These are phyloP conservation scores for Nadsonia starkeyi-henricii DNA, from an alignment of 1,139 yeast species.

Conservation along the genomic window DNA sequence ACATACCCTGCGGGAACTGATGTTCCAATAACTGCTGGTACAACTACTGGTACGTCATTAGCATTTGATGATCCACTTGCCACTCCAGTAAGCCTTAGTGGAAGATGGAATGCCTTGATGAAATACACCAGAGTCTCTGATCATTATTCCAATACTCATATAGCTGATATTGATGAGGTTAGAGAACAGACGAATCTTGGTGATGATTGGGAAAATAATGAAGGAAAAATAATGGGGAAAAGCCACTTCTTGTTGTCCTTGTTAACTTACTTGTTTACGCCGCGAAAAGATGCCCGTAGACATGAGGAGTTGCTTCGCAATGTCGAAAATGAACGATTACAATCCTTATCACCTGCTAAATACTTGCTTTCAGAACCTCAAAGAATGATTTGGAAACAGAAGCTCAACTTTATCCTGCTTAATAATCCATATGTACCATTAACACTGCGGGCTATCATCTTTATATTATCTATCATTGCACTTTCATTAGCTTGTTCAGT, in stretches of 20 bases:
- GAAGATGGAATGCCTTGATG: not conserved
- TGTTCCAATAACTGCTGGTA: not conserved
- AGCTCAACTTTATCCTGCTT: conserved; percentile 42
- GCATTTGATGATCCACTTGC: not conserved
- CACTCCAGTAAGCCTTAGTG: too few species aligned
- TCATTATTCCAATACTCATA: not conserved
- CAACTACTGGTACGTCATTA: not conserved
- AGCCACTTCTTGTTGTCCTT: too few species aligned
- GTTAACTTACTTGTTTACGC: too few species aligned
- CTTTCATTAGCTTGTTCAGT: conserved; percentile 19
- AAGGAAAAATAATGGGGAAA: not conserved
- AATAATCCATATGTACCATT: conserved; percentile 75
- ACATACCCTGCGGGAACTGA: not conserved
- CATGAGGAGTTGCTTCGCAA: too few species aligned
- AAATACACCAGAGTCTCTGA: not conserved
- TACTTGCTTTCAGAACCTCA: conserved; percentile 16
- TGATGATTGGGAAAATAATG: not conserved
- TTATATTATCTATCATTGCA: conserved; percentile 26
- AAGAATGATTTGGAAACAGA: conserved; percentile 47
- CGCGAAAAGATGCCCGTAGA: too few species aligned
- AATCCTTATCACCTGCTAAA: too few species aligned
- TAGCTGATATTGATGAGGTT: not conserved
- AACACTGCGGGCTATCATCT: conserved; percentile 53
- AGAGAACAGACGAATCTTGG: not conserved
- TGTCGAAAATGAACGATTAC: too few species aligned